Evolutionary conservation across 768 basidiomycete species (phyloP), one percentile per base, ranked within the genome.

Genomic region (Russula lepida): DNA sequence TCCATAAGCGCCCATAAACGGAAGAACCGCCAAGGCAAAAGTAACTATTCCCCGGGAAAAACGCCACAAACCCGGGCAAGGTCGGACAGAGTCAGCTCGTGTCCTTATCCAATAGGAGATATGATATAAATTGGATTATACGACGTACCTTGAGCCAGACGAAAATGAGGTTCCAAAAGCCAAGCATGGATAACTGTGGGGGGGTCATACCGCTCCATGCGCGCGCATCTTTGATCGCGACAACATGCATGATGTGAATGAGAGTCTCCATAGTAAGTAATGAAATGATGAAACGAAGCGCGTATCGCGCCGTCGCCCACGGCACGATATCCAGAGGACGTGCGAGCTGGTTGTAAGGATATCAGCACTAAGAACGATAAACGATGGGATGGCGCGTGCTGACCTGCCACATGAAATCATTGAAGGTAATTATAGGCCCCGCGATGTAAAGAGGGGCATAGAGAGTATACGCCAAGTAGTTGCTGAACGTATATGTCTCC

Each of bases 21-120:
- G 77, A 98, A 98, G 77, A 97, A 97, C 12, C 95, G 82, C 95
- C 95, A 98, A 0, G 94, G 90, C 23, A 98, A 82, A 44, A 98
- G 77, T 23, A 98, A 83, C 95, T 98, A n/a, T 35, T 41, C 21
- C 43, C 43, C 0, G 8, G 19, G 4, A 12, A 21, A 11, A n/a
- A 8, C 8, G n/a, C n/a, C 41, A 21, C 41, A n/a, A 4, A 21
- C n/a, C 41, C 41, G 9, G 9, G n/a, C 7, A 11, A 43, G 8
- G 41, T 35, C 7, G 15, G 41, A 43, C 50, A 56, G 21, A 41
- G 39, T 2, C 2, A 28, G 19, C n/a, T 28, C 39, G n/a, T 6
- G 35, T 41, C 3, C 19, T 43, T 43, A 43, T 21, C 1, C 21
- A 44, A 44, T 44, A 8, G 43, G 43, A 21, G 9, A 12, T 5